These are phyloP conservation scores for Auriscalpium microsporum DNA, from an alignment of 768 basidiomycete genomes.

Conservation along the genomic window DNA sequence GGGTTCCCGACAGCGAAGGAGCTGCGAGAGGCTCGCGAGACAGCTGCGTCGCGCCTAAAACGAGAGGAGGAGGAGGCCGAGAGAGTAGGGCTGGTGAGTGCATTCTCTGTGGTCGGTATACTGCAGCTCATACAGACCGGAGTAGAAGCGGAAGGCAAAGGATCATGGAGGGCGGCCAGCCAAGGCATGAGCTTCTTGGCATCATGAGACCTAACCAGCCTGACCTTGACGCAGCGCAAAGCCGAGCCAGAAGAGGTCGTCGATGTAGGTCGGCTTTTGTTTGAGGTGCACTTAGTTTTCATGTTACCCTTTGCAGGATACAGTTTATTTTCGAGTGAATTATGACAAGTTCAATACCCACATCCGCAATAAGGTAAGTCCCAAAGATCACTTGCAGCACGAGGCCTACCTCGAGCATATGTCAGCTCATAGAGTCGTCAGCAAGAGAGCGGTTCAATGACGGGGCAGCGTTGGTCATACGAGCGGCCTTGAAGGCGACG, in stretches of 20 bases:
- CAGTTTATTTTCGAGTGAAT: constrained; percentile 79
- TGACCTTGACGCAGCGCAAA: constrained; percentile 27
- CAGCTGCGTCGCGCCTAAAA: constrained; percentile 53
- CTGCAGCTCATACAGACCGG: constrained; percentile 5
- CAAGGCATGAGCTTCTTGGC: constrained; percentile 37
- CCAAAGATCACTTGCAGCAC: not conserved
- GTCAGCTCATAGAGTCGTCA: constrained; percentile 69
- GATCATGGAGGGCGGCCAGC: constrained; percentile 41
- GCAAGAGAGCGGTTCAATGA: constrained; percentile 76
- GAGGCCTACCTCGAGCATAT: constrained; percentile 6
- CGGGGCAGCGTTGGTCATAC: constrained; percentile 61
- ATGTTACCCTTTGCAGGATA: constrained; percentile 36
- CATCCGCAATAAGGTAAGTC: constrained; percentile 73
- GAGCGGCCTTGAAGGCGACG: constrained; percentile 61
- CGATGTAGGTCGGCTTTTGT: constrained; percentile 38
- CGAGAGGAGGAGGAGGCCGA: constrained; percentile 69
- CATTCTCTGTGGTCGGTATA: not conserved
- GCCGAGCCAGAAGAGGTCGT: constrained; percentile 49
- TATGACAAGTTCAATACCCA: constrained; percentile 81
- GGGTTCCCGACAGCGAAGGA: constrained; percentile 80
- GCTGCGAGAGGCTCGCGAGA: constrained; percentile 61
- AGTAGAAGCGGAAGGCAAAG: constrained; percentile 56
- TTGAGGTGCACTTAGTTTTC: not conserved
- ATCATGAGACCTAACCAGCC: not conserved
- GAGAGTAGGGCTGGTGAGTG: constrained; percentile 61